Base-by-base conservation (phyloP, 2,329 filamentous ascomycete genomes). In the Colletotrichum higginsianum region DNA sequence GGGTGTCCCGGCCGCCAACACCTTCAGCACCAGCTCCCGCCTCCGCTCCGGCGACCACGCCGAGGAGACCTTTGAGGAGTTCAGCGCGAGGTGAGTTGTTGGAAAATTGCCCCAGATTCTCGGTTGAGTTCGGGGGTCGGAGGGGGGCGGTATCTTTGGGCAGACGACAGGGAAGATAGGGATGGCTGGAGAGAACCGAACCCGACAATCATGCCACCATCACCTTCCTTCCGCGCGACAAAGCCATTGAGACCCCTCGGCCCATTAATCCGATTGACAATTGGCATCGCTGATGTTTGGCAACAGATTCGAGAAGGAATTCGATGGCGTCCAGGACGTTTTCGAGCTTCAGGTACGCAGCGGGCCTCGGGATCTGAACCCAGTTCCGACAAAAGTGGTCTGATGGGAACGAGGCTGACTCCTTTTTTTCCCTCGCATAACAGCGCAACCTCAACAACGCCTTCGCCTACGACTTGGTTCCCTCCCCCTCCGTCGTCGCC, bases 391-490 rank as follows among this genome's bases (percentile, higher is more conserved):
- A 63, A 64, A 72, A 70, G 72, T 75, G 73, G 73, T 68, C 75
- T 75, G 74, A 76, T 75, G 74, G 26, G 44, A 65, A 58, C 69
- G 49, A 72, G 70, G 62, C 53, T 73, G 50, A 73, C 62, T 63
- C 42, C 44, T 23, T 52, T 62, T 56, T 64, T 40, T 35, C 56
- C 38, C 44, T 58, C 47, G 64, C 70, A 66, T 50, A 62, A 71
- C 78, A 90, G 88, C 94, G 95, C 85, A 98, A 98, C 88, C 89
- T 98, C 82, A 99, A 99, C 92, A 99, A 99, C 88, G 96, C 95
- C 83, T 99, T 99, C 87, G 96, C 96, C 82, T 99, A 99, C 92
- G 96, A 99, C 92, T 93, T 99, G 80, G 96, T 99, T 77, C 96
- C 97, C 81, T 96, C 96, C 55, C 92, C 96, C 75, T 91, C 94